Percentiles rank a stretch among this genome's conserved stretches.
These are phyloP conservation scores for Yamadazyma pseudoaaseri DNA, from an alignment of 1,139 yeast species.

Conservation along the genomic window DNA sequence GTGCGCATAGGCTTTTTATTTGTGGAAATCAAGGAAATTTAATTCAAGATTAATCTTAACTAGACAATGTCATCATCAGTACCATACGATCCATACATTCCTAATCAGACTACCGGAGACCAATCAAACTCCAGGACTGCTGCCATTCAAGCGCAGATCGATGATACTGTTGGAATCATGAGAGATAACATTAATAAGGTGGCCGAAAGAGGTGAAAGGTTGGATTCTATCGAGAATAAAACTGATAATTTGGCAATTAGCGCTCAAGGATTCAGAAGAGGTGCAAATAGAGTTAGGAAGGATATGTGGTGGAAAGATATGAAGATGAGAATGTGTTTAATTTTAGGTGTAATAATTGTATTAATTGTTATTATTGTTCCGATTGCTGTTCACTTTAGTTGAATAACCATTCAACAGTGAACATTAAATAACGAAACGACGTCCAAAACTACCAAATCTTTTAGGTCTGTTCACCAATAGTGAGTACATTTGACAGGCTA, in stretches of 20 bases:
- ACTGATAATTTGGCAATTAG: slow-evolving; percentile 91
- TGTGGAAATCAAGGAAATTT: slow-evolving; percentile 14
- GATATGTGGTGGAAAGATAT: slow-evolving; percentile 99
- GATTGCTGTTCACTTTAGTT: slow-evolving; percentile 82
- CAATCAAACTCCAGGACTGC: slow-evolving; percentile 70
- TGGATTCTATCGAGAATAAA: slow-evolving; percentile 90
- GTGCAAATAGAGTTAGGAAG: slow-evolving; percentile 96
- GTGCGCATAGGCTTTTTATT: background rate
- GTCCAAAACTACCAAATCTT: too few relatives aligned
- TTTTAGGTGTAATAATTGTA: slow-evolving; percentile 74
- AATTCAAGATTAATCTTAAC: slow-evolving; percentile 21
- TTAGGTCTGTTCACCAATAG: too few relatives aligned
- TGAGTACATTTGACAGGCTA: too few relatives aligned
- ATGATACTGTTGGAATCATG: slow-evolving; percentile 97
- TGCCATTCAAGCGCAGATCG: slow-evolving; percentile 88
- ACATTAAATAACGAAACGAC: too few relatives aligned
- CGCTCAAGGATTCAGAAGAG: slow-evolving; percentile 95
- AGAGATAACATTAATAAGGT: slow-evolving; percentile 95
- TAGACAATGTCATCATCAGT: slow-evolving; percentile 68
- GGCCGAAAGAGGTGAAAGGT: slow-evolving; percentile 91
- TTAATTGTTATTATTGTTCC: slow-evolving; percentile 92
- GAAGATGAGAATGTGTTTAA: slow-evolving; percentile 93
- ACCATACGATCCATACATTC: slow-evolving; percentile 90
- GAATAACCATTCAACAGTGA: too few relatives aligned
- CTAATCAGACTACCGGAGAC: slow-evolving; percentile 56